Conservation (phyloP, 1,284 basidiomycete genomes). For the Moniliophthora roreri region DNA sequence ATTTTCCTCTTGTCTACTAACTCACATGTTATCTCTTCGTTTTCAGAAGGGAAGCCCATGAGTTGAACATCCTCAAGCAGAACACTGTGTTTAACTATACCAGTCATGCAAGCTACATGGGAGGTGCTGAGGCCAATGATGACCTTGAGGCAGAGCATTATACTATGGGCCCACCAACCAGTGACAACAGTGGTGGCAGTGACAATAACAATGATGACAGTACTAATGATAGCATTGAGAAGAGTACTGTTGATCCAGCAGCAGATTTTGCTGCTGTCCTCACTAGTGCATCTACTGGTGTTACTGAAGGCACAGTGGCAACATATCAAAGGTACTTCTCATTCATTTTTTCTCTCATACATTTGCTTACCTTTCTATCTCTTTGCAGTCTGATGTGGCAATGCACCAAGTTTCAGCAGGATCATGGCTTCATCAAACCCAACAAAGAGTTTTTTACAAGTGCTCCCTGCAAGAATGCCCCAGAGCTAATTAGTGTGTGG, state of each 20-base stretch:
- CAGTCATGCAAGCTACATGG: no score
- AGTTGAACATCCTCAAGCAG: no score
- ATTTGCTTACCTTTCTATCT: no score
- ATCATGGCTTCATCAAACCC: background rate
- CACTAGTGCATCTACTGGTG: constrained; percentile 4
- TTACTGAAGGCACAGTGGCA: constrained; percentile 3
- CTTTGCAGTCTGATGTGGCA: constrained; percentile 1
- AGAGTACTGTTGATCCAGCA: background rate
- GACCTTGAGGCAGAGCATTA: no score
- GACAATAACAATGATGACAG: background rate
- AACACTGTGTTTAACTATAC: no score
- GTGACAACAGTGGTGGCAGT: background rate
- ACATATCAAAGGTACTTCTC: constrained; percentile 4
- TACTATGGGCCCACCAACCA: no score
- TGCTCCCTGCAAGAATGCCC: background rate
- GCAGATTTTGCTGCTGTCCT: background rate
- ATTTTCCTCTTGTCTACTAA: no score
- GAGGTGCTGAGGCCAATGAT: no score
- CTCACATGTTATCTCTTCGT: no score
- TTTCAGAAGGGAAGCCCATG: no score
- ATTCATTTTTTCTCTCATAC: background rate
- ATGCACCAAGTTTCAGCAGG: background rate
- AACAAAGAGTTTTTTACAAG: background rate
- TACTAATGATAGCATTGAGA: background rate
- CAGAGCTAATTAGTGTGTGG: constrained; percentile 10